Evolutionary conservation across 2,329 filamentous ascomycete genomes (phyloP).

Genomic region (Colletotrichum cuscutae): DNA sequence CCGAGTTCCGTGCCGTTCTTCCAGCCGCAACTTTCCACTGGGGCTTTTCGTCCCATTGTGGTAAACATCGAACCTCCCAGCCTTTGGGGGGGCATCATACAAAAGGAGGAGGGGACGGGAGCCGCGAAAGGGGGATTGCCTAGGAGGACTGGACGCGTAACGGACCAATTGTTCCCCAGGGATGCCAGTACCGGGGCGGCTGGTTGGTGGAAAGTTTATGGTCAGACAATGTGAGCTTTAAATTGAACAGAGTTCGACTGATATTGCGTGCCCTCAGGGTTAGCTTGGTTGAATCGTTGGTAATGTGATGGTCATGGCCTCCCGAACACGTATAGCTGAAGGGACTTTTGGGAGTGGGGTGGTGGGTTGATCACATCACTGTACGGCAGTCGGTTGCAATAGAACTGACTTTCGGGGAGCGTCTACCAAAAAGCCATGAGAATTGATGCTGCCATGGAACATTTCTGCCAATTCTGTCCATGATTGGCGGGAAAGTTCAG

Average conservation of each 20-base stretch:
- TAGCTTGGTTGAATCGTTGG: background rate
- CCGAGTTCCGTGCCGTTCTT: conserved; percentile 32
- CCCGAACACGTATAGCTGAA: conserved; percentile 16
- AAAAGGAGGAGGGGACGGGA: background rate
- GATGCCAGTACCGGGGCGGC: conserved; percentile 1
- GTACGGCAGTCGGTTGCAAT: background rate
- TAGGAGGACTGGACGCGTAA: background rate
- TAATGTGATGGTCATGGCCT: background rate
- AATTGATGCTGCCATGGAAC: background rate
- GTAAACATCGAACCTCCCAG: background rate
- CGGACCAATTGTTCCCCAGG: background rate
- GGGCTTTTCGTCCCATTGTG: background rate
- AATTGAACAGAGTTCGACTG: conserved; percentile 22
- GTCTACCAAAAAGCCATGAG: background rate
- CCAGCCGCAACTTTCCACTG: background rate
- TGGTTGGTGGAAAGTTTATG: conserved; percentile 32
- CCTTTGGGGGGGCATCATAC: background rate
- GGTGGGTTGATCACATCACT: background rate
- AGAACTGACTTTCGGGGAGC: conserved; percentile 13
- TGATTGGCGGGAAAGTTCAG: conserved; percentile 1
- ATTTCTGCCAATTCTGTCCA: background rate
- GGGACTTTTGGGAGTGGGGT: conserved; percentile 16
- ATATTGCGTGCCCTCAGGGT: background rate
- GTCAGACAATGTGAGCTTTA: conserved; percentile 19
- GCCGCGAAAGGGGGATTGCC: background rate